phyloP scores from a whole-genome alignment of 73 alveolate species.

The Tetrahymena elliotti region DNA sequence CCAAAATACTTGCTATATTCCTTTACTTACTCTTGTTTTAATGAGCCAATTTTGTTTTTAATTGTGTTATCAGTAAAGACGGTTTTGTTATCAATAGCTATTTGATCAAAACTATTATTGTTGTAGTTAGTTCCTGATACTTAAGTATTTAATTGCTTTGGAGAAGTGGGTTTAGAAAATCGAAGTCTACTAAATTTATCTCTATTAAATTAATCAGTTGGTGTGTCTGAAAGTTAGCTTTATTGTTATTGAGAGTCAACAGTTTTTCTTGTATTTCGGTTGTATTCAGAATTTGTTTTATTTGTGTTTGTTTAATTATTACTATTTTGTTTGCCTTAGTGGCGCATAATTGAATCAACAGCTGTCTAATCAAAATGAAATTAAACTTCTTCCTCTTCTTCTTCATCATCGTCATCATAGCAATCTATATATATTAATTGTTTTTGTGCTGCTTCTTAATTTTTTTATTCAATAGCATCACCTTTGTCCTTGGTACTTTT shows the following conservation, averaged over 20 bases:
- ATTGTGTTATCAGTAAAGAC: background rate
- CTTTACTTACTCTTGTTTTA: background rate
- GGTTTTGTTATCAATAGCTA: background rate
- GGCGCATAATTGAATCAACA: background rate
- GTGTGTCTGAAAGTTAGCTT: background rate
- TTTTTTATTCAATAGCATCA: background rate
- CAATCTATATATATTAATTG: background rate
- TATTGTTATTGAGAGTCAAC: background rate
- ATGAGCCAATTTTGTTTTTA: background rate
- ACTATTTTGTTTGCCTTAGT: background rate
- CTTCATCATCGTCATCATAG: background rate
- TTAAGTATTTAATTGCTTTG: background rate
- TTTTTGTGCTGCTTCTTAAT: background rate
- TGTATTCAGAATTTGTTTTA: background rate
- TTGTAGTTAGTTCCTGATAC: background rate
- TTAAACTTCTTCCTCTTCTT: background rate
- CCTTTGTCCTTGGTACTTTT: background rate
- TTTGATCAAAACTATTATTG: background rate
- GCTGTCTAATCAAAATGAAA: background rate
- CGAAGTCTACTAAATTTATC: background rate
- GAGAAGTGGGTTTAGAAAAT: background rate
- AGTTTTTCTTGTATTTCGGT: background rate
- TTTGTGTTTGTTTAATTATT: background rate
- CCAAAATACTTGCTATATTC: background rate
- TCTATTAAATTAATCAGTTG: background rate